These are phyloP conservation scores for Boechera divaricarpa DNA, from an alignment of 345 rosid genomes.

Conservation along the genomic window DNA sequence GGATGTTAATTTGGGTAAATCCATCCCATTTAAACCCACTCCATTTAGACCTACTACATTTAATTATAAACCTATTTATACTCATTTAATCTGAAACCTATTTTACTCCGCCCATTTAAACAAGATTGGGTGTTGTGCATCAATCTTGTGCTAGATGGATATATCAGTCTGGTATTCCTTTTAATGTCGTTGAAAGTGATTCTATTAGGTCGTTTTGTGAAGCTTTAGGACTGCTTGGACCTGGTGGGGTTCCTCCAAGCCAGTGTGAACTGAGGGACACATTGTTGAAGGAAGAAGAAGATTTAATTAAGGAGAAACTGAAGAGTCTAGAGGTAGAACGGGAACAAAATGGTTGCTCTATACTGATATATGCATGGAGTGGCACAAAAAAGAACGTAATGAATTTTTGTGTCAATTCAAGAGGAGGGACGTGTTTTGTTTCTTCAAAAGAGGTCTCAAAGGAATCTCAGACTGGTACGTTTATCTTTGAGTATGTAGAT, in stretches of 20 bases:
- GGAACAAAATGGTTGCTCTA: not conserved
- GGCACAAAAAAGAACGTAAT: not conserved
- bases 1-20: too few species aligned
- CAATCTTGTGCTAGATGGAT: conserved; percentile 1
- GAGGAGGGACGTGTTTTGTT: not conserved
- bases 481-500: too few species aligned
- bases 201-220: conserved; percentile 16
- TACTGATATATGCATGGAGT: not conserved
- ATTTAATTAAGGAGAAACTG: not conserved
- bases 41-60: too few species aligned
- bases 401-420: conserved; percentile 14
- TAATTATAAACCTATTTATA: too few species aligned
- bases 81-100: too few species aligned
- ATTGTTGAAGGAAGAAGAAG: conserved; percentile 2
- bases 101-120: too few species aligned
- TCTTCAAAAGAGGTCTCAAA: not conserved
- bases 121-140: not conserved
- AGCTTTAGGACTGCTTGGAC: not conserved
- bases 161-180: not conserved
- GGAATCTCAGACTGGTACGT: not conserved
- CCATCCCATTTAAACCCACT: too few species aligned
- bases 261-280: conserved; percentile 11
- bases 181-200: not conserved
- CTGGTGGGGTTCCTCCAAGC: not conserved
- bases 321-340: not conserved